These are phyloP conservation scores for Punica granatum DNA, from an alignment of 345 rosid species.

Conservation along the genomic window DNA sequence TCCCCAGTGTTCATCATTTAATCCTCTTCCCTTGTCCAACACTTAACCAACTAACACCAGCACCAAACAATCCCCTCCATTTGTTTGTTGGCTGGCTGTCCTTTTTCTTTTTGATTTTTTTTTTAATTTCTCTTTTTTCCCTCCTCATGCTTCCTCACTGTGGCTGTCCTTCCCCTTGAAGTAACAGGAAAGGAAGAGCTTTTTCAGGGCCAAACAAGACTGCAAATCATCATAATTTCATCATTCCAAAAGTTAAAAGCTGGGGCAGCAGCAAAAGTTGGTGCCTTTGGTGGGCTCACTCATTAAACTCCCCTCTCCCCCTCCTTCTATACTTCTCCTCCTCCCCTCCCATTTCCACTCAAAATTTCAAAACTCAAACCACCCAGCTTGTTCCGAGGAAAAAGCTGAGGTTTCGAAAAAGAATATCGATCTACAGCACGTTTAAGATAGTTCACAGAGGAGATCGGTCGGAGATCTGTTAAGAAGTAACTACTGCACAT, in stretches of 20 bases:
- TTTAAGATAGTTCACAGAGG: neutral
- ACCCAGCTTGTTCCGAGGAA: neutral
- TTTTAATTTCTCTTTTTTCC: no score
- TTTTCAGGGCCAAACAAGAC: constrained; percentile 20
- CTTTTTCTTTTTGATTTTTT: no score
- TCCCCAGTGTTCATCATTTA: constrained; percentile 19
- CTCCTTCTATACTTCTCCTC: neutral
- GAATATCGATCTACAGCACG: neutral
- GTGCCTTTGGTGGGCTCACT: constrained; percentile 11
- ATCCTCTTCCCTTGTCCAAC: constrained; percentile 32
- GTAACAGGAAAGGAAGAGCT: constrained; percentile 43
- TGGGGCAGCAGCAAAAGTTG: constrained; percentile 19
- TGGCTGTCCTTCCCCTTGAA: constrained; percentile 36
- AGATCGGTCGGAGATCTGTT: no score
- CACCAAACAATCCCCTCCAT: constrained; percentile 23
- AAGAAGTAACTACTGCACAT: neutral
- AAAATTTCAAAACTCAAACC: constrained; percentile 1
- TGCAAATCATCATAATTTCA: constrained; percentile 12
- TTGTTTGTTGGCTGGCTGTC: neutral
- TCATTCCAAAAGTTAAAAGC: neutral
- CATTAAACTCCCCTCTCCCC: constrained; percentile 11
- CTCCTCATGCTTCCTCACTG: neutral
- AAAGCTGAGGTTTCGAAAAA: neutral
- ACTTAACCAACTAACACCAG: constrained; percentile 46
- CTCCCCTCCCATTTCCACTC: constrained; percentile 3